Conservation (phyloP, 129 eudicot genomes). For the Deinandra increscens region DNA sequence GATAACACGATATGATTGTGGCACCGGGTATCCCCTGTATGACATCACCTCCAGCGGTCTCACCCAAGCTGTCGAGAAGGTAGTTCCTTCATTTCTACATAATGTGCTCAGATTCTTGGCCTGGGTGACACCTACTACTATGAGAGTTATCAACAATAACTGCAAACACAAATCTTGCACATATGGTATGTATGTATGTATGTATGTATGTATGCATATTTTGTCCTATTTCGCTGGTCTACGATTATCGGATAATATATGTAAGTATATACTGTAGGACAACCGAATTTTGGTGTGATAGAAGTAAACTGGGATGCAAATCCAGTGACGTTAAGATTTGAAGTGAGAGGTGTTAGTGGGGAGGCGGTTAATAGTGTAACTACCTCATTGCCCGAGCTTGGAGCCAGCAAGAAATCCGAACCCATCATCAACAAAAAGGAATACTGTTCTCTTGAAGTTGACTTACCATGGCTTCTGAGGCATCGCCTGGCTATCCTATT, state of each 20-base stretch:
- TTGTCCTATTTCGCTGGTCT: too few relatives aligned
- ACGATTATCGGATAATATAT: too few relatives aligned
- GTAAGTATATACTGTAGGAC: constrained; percentile 28
- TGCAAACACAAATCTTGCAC: constrained; percentile 69
- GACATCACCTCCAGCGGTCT: constrained; percentile 78
- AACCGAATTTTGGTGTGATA: constrained; percentile 63
- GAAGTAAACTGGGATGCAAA: constrained; percentile 53
- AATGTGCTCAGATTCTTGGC: constrained; percentile 47
- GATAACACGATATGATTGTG: constrained; percentile 61
- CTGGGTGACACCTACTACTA: constrained; percentile 63
- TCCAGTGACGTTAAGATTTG: constrained; percentile 55
- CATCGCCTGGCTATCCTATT: constrained; percentile 54
- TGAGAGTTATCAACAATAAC: constrained; percentile 49
- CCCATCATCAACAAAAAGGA: neutral
- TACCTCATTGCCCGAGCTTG: constrained; percentile 43
- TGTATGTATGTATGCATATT: too few relatives aligned
- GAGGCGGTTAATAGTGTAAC: constrained; percentile 41
- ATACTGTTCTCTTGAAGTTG: constrained; percentile 64
- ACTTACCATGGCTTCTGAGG: constrained; percentile 59
- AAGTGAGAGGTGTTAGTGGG: constrained; percentile 60
- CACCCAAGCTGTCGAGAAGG: constrained; percentile 65
- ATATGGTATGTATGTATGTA: too few relatives aligned
- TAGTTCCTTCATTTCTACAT: constrained; percentile 47
- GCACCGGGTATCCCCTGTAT: constrained; percentile 56
- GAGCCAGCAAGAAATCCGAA: constrained; percentile 20